Evolutionary conservation across 495 filamentous ascomycete species (phyloP), one percentile per base, ranked within the genome.

Genomic region (Penicillium coffeae): DNA sequence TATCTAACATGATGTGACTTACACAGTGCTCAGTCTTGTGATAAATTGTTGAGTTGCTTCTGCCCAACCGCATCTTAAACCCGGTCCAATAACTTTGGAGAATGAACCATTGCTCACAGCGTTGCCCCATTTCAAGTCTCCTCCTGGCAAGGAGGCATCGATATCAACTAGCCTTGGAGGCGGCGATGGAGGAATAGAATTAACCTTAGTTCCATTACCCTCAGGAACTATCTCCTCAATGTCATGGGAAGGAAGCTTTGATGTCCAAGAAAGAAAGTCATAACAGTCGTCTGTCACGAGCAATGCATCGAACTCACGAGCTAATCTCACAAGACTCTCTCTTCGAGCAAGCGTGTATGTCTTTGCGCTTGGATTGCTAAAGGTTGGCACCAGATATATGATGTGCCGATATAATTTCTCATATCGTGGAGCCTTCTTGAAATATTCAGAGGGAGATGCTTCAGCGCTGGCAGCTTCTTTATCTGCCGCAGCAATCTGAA

Each of bases 271-370:
- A 0, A 90, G 68, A 44, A 88, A 81, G 54, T 91, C 87, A 53
- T 91, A 90, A 2, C 89, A 85, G 66, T 90, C 87, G 64, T 90
- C 87, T 35, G 69, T 71, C 14, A 90, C 71, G 25, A 89, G 60
- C 0, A 90, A 64, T 6, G 85, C 85, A 52, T 90, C 78, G 60
- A 74, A 72, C 32, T 78, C 65, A 5, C 85, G 69, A 3, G 86
- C 86, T 3, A 87, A 43, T 20, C 62, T 49, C 8, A 90, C 72
- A 1, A 90, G 70, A 1, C 52, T 62, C 32, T 75, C 52, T 0
- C 87, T 70, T 6, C 78, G 70, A 7, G 61, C 46, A 3, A 80
- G 58, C 0, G 77, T 65, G 76, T 83, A 82, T 0, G 80, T 87
- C 27, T 73, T 79, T 1, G 78, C 81, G 0, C 80, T 83, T 0